Conservation (phyloP, 2,329 filamentous ascomycete species). For the Exserohilum turcica region DNA sequence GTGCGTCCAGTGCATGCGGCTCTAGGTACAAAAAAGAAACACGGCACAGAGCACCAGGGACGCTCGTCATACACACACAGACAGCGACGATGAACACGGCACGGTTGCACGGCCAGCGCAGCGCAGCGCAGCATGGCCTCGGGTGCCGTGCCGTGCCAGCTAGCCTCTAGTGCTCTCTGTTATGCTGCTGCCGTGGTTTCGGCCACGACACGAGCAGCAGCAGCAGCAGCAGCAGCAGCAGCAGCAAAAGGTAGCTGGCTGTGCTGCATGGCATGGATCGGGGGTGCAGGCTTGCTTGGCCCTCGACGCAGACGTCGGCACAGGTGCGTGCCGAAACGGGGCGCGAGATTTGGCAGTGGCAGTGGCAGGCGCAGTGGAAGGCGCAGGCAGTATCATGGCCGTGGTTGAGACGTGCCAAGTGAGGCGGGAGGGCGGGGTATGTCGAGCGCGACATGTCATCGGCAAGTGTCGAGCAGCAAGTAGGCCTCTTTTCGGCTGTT, state of each 20-base stretch:
- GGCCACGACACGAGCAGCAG: background rate
- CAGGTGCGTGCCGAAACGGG: background rate
- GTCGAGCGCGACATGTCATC: background rate
- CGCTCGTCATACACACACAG: slow-evolving; percentile 20
- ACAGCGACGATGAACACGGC: no score
- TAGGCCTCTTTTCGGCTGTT: slow-evolving; percentile 34
- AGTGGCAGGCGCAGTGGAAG: no score
- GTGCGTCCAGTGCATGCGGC: background rate
- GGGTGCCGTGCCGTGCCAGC: slow-evolving; percentile 17
- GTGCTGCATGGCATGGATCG: no score
- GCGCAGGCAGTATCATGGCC: no score
- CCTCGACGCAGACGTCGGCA: background rate
- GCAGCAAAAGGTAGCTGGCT: no score
- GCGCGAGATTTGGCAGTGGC: no score
- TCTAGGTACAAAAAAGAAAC: background rate
- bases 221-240: background rate
- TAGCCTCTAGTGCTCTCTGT: slow-evolving; percentile 8
- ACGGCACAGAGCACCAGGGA: slow-evolving; percentile 7
- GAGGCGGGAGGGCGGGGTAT: slow-evolving; percentile 26
- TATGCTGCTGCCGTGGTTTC: background rate
- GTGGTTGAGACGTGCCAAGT: slow-evolving; percentile 13
- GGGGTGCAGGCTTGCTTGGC: no score
- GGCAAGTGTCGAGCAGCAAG: slow-evolving; percentile 4
- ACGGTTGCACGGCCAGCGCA: no score
- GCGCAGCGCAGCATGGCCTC: no score